Conservation (phyloP, 257 asterid genomes). For the Dorcoceras hygrometricum region DNA sequence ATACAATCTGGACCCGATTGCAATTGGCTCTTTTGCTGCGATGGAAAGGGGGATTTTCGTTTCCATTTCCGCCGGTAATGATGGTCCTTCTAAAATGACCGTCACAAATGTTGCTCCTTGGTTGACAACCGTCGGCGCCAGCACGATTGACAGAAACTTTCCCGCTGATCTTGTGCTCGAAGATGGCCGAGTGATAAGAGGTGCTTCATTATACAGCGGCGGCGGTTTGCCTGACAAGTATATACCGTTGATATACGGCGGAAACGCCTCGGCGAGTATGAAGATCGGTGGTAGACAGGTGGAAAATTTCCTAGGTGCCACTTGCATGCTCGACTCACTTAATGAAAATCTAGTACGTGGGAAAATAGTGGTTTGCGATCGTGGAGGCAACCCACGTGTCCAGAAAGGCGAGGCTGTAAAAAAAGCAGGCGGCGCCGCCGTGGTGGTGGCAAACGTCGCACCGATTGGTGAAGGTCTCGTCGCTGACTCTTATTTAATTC, state of each 20-base stretch:
- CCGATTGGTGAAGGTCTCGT: conserved; percentile 83
- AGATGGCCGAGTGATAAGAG: conserved; percentile 50
- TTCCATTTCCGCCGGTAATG: conserved; percentile 85
- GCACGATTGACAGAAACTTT: conserved; percentile 78
- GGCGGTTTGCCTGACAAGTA: conserved; percentile 25
- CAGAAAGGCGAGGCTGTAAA: conserved; percentile 62
- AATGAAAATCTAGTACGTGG: conserved; percentile 53
- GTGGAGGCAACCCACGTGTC: conserved; percentile 69
- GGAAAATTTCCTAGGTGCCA: conserved; percentile 41
- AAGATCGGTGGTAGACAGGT: conserved; percentile 26
- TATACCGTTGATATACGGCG: conserved; percentile 55
- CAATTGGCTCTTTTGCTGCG: conserved; percentile 79
- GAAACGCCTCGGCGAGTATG: conserved; percentile 43
- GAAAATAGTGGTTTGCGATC: conserved; percentile 76
- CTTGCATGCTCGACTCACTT: conserved; percentile 51
- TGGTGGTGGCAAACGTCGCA: conserved; percentile 65
- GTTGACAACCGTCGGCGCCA: conserved; percentile 85
- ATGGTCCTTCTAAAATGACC: conserved; percentile 60
- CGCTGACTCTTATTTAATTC: conserved; percentile 74
- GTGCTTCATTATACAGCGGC: conserved; percentile 59
- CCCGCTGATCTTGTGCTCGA: conserved; percentile 61
- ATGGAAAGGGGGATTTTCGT: conserved; percentile 68
- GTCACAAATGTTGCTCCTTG: conserved; percentile 86
- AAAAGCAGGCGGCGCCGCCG: conserved; percentile 70
- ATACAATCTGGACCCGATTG: conserved; percentile 59